Evolutionary conservation across 176 grass and related monocot species (phyloP).

Genomic region (Eleusine indica): DNA sequence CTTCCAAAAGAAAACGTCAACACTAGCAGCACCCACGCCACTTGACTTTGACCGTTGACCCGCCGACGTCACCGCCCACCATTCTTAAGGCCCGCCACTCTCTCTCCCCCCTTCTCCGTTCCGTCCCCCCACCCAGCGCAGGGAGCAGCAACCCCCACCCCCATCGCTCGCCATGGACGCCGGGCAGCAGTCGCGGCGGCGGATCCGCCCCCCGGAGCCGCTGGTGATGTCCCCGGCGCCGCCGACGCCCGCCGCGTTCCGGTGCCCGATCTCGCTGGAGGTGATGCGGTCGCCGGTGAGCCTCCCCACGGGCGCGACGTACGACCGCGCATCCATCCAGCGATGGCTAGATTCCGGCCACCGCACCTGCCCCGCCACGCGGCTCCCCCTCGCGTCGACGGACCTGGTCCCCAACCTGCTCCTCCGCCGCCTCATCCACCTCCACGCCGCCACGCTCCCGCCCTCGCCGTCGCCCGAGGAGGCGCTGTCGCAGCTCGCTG

Average conservation of each 20-base stretch:
- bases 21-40: constrained; percentile 43
- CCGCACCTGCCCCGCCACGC: constrained; percentile 74
- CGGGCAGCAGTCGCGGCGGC: constrained; percentile 42
- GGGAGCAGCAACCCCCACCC: background rate
- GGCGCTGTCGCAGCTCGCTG: constrained; percentile 52
- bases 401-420: constrained; percentile 75
- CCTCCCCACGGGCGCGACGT: constrained; percentile 72
- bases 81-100: constrained; percentile 51
- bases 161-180: constrained; percentile 53
- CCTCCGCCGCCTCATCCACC: constrained; percentile 61
- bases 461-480: constrained; percentile 44
- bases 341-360: constrained; percentile 81
- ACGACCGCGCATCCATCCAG: constrained; percentile 86
- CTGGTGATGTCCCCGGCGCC: constrained; percentile 49
- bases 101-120: constrained; percentile 36
- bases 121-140: constrained; percentile 2
- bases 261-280: constrained; percentile 88
- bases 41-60: constrained; percentile 75
- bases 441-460: constrained; percentile 55
- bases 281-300: constrained; percentile 82
- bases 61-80: constrained; percentile 55
- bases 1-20: constrained; percentile 57
- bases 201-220: constrained; percentile 35
- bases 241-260: constrained; percentile 60
- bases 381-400: constrained; percentile 60